phyloP scores from a whole-genome alignment of 2,329 filamentous ascomycete species.

The Rutstroemia sp. region DNA sequence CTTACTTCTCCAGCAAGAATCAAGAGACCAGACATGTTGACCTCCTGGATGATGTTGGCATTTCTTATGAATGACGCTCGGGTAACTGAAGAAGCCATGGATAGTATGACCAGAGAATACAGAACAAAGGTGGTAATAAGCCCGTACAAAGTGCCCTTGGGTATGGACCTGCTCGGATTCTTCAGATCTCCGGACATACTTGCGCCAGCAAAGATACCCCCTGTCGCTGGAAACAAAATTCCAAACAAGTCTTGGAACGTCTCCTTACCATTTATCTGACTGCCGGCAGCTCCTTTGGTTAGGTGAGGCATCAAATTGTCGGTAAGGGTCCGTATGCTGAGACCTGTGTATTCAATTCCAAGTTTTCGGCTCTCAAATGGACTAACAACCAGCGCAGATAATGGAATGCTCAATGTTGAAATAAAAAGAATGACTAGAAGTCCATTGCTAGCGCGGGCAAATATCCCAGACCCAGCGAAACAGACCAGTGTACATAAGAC shows the following conservation, averaged over 20 bases:
- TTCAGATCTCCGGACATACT: slow-evolving; percentile 86
- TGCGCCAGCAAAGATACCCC: slow-evolving; percentile 60
- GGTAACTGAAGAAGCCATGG: slow-evolving; percentile 70
- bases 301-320: slow-evolving; percentile 67
- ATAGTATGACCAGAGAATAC: slow-evolving; percentile 70
- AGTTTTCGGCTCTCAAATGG: slow-evolving; percentile 59
- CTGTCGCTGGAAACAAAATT: slow-evolving; percentile 67
- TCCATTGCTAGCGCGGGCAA: slow-evolving; percentile 72
- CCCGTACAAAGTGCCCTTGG: slow-evolving; percentile 74
- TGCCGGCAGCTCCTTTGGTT: slow-evolving; percentile 54
- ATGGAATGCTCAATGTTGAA: slow-evolving; percentile 72
- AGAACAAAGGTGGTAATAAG: slow-evolving; percentile 67
- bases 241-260: slow-evolving; percentile 80
- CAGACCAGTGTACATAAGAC: slow-evolving; percentile 67
- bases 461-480: slow-evolving; percentile 71
- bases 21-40: slow-evolving; percentile 66
- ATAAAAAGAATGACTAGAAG: slow-evolving; percentile 64
- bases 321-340: slow-evolving; percentile 61
- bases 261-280: slow-evolving; percentile 53
- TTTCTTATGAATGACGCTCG: slow-evolving; percentile 58
- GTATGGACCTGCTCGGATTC: slow-evolving; percentile 77
- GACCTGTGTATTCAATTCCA: slow-evolving; percentile 69
- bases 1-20: slow-evolving; percentile 78
- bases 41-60: slow-evolving; percentile 73
- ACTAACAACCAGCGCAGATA: slow-evolving; percentile 61